Evolutionary conservation across 176 grass and related monocot species (phyloP), one percentile per base, ranked within the genome.

Genomic region (Juncus inflexus): DNA sequence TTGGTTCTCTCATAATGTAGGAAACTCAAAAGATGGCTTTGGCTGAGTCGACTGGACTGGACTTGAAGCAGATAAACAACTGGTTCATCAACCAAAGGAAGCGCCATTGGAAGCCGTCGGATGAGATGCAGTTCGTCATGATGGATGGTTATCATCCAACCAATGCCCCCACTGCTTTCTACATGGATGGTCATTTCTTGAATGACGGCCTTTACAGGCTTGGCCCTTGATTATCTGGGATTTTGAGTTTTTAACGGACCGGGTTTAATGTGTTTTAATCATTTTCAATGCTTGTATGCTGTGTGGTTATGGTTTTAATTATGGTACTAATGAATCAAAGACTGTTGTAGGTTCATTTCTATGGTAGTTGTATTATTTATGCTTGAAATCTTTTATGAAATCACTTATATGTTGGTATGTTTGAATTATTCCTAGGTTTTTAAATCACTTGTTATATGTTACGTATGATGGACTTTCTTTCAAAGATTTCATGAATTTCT

Each of bases 41-140:
- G n/a, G 87, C 87, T 0, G 84, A 96, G 62, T 88, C 91, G 0
- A 96, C 91, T 0, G 91, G 91, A 0, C 87, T 96, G 3, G 91
- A 96, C 45, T 73, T 88, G 81, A 96, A 96, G 76, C 91, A 96
- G 81, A 96, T 96, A 74, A 90, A 96, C 73, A 96, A 96, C 69
- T 96, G 91, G 91, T 96, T 90, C 76, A 96, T 90, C 73, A 96
- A 96, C 81, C 91, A 96, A 66, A 72, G 91, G 74, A 96, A 96
- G 58, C 87, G 91, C n/a, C 91, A 96, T 65, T 96, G 91, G 91
- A 96, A 96, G 50, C 91, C 87, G 0, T 88, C 87, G 0, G 91
- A 90, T 12, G 91, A 96, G 40, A 90, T 96, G 87, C 91, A 96
- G 58, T 87, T 90, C 55, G 79, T 88, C 16, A 90, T 96, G 84